These are phyloP conservation scores for Tylopilus vinaceipallidus DNA, from an alignment of 768 basidiomycete species.

Conservation along the genomic window DNA sequence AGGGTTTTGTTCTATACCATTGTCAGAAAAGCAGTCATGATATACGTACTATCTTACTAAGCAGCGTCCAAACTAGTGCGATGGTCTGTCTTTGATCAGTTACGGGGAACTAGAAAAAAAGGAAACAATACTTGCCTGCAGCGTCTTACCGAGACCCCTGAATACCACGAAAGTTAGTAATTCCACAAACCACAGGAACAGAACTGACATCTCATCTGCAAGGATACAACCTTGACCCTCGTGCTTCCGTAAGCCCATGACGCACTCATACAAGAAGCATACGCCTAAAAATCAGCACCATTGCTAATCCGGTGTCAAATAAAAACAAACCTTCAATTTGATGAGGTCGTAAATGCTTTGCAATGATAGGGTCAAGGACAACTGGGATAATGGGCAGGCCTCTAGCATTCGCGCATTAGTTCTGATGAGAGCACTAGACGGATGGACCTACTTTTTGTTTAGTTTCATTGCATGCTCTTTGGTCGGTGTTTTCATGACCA, in stretches of 20 bases:
- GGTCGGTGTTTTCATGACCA: constrained; percentile 83
- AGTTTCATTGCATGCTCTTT: constrained; percentile 61
- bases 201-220: constrained; percentile 87
- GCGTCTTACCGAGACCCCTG: constrained; percentile 97
- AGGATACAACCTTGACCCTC: constrained; percentile 94
- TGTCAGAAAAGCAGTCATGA: neutral
- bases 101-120: neutral
- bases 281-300: constrained; percentile 46
- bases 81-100: constrained; percentile 56
- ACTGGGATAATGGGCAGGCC: constrained; percentile 68
- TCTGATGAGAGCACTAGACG: constrained; percentile 4
- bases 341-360: constrained; percentile 76
- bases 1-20: constrained; percentile 72
- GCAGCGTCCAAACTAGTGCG: constrained; percentile 85
- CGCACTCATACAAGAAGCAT: constrained; percentile 91
- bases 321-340: constrained; percentile 73
- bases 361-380: constrained; percentile 86
- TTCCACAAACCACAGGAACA: constrained; percentile 3
- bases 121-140: constrained; percentile 50
- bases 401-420: constrained; percentile 37
- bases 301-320: neutral
- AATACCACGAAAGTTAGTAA: constrained; percentile 7
- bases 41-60: constrained; percentile 57
- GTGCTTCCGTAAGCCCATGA: constrained; percentile 90
- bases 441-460: constrained; percentile 60